Percentiles rank a stretch among this genome's conserved stretches.
Evolutionary conservation across 352 stramenopile species (phyloP).

Genomic region (Phytophthora uliginosa): DNA sequence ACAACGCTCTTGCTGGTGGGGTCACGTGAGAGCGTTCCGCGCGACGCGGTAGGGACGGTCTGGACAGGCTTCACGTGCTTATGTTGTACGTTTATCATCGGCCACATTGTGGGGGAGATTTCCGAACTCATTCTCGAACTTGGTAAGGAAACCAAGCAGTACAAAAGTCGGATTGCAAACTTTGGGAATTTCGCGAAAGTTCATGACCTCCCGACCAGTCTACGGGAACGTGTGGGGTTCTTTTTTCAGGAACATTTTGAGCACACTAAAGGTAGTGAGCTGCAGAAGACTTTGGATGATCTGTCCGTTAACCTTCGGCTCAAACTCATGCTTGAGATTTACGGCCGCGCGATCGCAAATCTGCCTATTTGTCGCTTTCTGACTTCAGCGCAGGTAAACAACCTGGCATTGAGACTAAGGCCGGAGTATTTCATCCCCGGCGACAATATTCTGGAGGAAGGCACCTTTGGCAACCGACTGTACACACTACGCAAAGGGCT

Average conservation of each 20-base stretch:
- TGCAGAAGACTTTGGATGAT: conserved; percentile 66
- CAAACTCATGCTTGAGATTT: conserved; percentile 77
- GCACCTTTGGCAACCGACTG: conserved; percentile 57
- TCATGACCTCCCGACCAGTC: conserved; percentile 53
- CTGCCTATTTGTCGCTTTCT: conserved; percentile 64
- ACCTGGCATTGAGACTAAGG: conserved; percentile 58
- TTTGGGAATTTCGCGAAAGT: conserved; percentile 77
- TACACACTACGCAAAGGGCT: conserved; percentile 71
- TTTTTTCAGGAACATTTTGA: conserved; percentile 76
- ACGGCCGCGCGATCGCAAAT: conserved; percentile 55
- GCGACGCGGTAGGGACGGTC: conserved; percentile 58
- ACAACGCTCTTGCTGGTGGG: conserved; percentile 76
- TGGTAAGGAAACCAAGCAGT: conserved; percentile 72
- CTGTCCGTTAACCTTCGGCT: conserved; percentile 69
- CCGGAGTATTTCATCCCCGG: conserved; percentile 60
- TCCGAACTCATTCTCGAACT: conserved; percentile 82
- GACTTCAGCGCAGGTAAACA: conserved; percentile 56
- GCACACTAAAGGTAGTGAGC: conserved; percentile 70
- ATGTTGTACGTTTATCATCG: conserved; percentile 80
- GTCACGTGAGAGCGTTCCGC: conserved; percentile 71
- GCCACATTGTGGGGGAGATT: conserved; percentile 79
- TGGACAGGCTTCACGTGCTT: conserved; percentile 71
- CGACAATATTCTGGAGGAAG: conserved; percentile 34
- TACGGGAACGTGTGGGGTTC: conserved; percentile 63
- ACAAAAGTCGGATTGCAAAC: conserved; percentile 62